phyloP scores from a whole-genome alignment of 2,329 filamentous ascomycete species.

The Purpureocillium lavendulum region DNA sequence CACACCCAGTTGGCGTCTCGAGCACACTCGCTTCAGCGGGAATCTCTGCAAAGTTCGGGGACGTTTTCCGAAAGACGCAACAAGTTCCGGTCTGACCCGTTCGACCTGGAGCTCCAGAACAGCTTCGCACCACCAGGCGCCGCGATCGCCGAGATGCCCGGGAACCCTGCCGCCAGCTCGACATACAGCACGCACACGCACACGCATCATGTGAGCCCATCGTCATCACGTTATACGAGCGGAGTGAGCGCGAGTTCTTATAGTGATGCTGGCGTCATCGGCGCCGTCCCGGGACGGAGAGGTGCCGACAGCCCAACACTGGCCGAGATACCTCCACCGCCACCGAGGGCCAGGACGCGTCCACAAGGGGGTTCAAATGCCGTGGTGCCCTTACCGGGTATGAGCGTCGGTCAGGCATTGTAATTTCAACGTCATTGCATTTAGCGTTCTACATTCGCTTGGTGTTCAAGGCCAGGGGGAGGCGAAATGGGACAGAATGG shows the following conservation, averaged over 20 bases:
- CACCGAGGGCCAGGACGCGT: too few relatives aligned
- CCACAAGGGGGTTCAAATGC: too few relatives aligned
- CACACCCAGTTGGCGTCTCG: conserved; percentile 24
- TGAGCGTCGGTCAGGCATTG: neutral
- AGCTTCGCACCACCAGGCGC: conserved; percentile 8
- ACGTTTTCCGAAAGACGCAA: conserved; percentile 39
- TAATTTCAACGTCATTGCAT: neutral
- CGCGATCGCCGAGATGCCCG: conserved; percentile 12
- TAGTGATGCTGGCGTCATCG: conserved; percentile 16
- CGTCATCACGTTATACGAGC: conserved; percentile 40
- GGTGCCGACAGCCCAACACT: conserved; percentile 17
- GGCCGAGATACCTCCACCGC: neutral
- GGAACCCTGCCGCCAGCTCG: conserved; percentile 17
- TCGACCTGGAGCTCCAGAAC: conserved; percentile 46
- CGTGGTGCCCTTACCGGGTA: neutral
- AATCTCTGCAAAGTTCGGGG: conserved; percentile 27
- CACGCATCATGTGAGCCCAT: conserved; percentile 20
- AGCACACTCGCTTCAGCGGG: conserved; percentile 25
- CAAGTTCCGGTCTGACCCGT: conserved; percentile 56
- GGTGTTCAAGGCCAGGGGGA: too few relatives aligned
- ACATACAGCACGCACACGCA: conserved; percentile 40
- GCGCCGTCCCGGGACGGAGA: conserved; percentile 5
- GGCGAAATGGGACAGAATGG: too few relatives aligned
- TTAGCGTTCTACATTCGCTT: too few relatives aligned
- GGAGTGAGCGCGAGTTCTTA: conserved; percentile 36